Evolutionary conservation across 2,329 filamentous ascomycete genomes (phyloP), one percentile per base, ranked within the genome.

Genomic region (Penicillium sclerotiorum): DNA sequence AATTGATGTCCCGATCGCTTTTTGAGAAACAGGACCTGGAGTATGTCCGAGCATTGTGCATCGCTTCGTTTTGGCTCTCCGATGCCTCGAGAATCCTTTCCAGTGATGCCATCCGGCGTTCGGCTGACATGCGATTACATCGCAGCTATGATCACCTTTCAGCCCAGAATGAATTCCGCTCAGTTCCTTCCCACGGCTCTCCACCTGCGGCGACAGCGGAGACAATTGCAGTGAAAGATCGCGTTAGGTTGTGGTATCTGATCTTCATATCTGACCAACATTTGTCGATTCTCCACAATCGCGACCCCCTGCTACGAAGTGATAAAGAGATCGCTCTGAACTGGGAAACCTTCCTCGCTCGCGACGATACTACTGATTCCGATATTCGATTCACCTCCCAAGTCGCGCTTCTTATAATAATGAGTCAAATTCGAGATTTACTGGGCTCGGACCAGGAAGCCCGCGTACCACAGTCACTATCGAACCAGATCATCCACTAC

Each of bases 51-150:
- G 78, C 77, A 0, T 63, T 80, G 22, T 78, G 77, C 43, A 75
- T 80, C 33, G 77, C 71, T 12, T 74, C 76, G 1, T 80, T 78
- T 57, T 80, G 77, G 77, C 66, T 80, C 1, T 73, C 74, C n/a
- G 77, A 80, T 55, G 72, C 78, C 4, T 76, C 45, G 63, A 71
- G 60, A 67, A 77, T 66, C 12, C 47, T 69, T 2, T 64, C 61
- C 3, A 66, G 64, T 9, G 57, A 67, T 37, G 66, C 65, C 8
- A 58, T 67, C 17, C 60, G 66, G 5, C 63, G 64, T 1, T 60
- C 70, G 23, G 63, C 59, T 1, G 63, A 65, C 38, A 64, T 66
- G 46, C 57, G 62, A 22, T 49, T 66, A 15, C 49, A 71, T 72
- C 50, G 73, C 50, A 71, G 72, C 45, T 74, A 79, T 32, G 72